These are phyloP conservation scores for Kluyveromyces starmeri DNA, from an alignment of 805 yeast genomes.

Conservation along the genomic window DNA sequence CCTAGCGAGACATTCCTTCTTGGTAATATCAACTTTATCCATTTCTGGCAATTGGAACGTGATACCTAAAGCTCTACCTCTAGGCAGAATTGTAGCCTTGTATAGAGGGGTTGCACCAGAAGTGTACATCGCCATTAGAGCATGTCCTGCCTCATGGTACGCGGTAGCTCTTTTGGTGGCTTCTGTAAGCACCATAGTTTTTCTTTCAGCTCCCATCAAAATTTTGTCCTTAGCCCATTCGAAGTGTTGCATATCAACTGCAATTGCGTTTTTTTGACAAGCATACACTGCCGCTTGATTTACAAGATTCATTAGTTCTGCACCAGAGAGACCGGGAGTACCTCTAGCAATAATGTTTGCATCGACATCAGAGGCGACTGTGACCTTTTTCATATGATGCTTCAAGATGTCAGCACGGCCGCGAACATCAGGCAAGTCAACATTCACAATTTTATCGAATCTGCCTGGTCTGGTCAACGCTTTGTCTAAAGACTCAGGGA, in stretches of 20 bases:
- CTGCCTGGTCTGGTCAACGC: conserved; percentile 98
- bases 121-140: conserved; percentile 92
- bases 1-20: conserved; percentile 80
- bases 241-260: conserved; percentile 83
- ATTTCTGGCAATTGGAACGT: conserved; percentile 97
- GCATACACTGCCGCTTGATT: conserved; percentile 98
- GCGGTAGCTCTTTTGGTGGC: conserved; percentile 92
- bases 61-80: conserved; percentile 94
- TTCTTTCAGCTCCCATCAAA: conserved; percentile 95
- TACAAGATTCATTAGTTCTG: conserved; percentile 89
- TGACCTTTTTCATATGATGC: conserved; percentile 88
- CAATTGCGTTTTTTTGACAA: conserved; percentile 80
- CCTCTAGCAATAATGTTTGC: conserved; percentile 89
- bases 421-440: conserved; percentile 94
- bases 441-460: conserved; percentile 91
- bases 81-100: conserved; percentile 92
- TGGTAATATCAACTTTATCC: conserved; percentile 93
- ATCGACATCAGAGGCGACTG: conserved; percentile 76
- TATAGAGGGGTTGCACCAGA: conserved; percentile 91
- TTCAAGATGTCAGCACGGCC: conserved; percentile 89
- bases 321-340: conserved; percentile 98
- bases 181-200: conserved; percentile 95
- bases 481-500: conserved; percentile 93
- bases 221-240: conserved; percentile 99
- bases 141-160: conserved; percentile 98